Base-by-base conservation (phyloP, 148 eudicot species). In the Selenicereus undatus region DNA sequence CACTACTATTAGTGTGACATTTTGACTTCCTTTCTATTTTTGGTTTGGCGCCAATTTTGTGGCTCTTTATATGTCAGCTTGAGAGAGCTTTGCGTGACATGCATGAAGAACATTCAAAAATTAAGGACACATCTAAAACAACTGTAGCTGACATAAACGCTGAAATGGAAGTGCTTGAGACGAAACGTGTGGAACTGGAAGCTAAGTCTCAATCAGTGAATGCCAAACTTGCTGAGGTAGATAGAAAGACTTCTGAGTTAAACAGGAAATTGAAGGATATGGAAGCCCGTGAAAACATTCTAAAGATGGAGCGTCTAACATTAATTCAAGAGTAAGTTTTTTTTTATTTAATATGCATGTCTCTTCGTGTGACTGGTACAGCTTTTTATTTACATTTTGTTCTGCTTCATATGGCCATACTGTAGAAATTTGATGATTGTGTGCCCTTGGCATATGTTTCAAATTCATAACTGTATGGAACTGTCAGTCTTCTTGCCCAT, bases 241-340 rank as follows among this genome's bases (percentile, higher is more conserved):
- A 84, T 74, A 87, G 90, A 88, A 91, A 91, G 86, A 85, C 85
- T 74, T 82, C 86, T 30, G 98, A 91, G 78, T 48, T 92, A 82
- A 94, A 94, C 73, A 91, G 91, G 89, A 94, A 88, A 83, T 51
- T 92, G 81, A 91, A 89, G 86, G 98, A 92, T 74, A 66, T 97
- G 66, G 94, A 91, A 84, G 79, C 88, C 75, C 97, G 89, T 85
- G 99, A 97, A 90, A 89, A 82, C 80, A 86, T 88, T 78, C 86
- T 94, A 76, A 85, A 78, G 71, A 89, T 84, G 78, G 97, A 94
- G 86, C 88, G 83, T 52, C 69, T 82, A n/a, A 88, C 92, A 70
- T 80, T 97, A 14, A 80, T 81, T 71, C 85, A 90, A 77, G 98
- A 92, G 98, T 94, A 94, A 84, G 90, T 68, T 4, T 35, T 4